Percentiles rank a stretch among this genome's conserved stretches.
phyloP scores from a whole-genome alignment of 805 yeast genomes.

The Lachancea thermotolerans region DNA sequence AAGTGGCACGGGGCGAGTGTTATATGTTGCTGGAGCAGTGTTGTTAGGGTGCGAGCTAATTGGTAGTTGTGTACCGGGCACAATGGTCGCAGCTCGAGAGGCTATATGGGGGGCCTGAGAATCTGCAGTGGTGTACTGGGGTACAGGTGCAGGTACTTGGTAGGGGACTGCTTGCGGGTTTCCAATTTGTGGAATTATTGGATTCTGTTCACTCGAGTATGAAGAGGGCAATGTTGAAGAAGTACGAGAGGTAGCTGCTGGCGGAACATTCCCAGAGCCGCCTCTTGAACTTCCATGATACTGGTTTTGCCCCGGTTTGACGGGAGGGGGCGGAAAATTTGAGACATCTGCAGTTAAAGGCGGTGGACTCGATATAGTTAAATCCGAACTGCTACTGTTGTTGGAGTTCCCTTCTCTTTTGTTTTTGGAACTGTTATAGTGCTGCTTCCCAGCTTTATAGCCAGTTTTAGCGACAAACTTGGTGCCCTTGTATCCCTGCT shows the following conservation, averaged over 20 bases:
- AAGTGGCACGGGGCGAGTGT: no score
- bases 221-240: no score
- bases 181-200: no score
- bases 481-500: slow-evolving; percentile 34
- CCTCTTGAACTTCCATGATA: slow-evolving; percentile 14
- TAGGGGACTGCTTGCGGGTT: no score
- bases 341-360: slow-evolving; percentile 13
- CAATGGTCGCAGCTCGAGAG: no score
- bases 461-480: slow-evolving; percentile 38
- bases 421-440: slow-evolving; percentile 18
- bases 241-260: neutral
- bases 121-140: no score
- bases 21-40: slow-evolving; percentile 1
- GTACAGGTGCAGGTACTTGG: no score
- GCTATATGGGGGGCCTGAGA: no score
- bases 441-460: slow-evolving; percentile 35
- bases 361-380: slow-evolving; percentile 8
- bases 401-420: neutral
- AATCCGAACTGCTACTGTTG: neutral
- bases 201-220: no score
- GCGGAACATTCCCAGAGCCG: neutral
- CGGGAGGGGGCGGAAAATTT: slow-evolving; percentile 35
- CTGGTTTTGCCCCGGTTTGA: slow-evolving; percentile 34
- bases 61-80: no score
- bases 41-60: no score